phyloP scores from a whole-genome alignment of 805 yeast genomes.

The Nakazawaea laoshanensis region DNA sequence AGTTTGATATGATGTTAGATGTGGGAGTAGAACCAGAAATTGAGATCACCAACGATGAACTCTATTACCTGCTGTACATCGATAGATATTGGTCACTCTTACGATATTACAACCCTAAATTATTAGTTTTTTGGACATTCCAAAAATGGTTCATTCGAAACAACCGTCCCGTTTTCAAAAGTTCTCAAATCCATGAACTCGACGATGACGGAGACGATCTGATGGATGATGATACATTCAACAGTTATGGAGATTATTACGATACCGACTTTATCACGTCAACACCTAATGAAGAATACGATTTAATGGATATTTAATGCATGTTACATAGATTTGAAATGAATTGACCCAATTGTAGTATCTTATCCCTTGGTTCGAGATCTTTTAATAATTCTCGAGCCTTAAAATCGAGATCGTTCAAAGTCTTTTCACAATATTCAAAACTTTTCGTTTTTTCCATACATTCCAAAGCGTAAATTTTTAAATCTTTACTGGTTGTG shows the following conservation, averaged over 20 bases:
- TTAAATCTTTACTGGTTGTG: constrained; percentile 41
- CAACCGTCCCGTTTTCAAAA: constrained; percentile 1
- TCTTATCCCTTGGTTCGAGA: too few species aligned
- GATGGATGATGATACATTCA: constrained; percentile 3
- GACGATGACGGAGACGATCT: constrained; percentile 12
- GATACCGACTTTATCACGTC: too few species aligned
- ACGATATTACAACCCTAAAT: constrained; percentile 17
- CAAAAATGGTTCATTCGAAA: constrained; percentile 12
- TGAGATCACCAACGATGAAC: constrained; percentile 14
- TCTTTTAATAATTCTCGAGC: constrained; percentile 12
- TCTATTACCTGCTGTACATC: constrained; percentile 15
- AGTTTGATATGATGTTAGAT: constrained; percentile 10
- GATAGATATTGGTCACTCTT: constrained; percentile 16
- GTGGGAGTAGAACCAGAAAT: constrained; percentile 11
- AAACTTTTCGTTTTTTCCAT: constrained; percentile 33
- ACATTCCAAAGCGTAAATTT: constrained; percentile 40
- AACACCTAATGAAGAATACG: constrained; percentile 5
- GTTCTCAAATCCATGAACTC: constrained; percentile 13
- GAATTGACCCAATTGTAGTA: too few species aligned
- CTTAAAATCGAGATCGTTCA: constrained; percentile 17
- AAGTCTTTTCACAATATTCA: constrained; percentile 25
- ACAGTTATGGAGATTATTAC: constrained; percentile 8
- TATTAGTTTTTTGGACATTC: constrained; percentile 13
- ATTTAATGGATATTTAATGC: constrained; percentile 6
- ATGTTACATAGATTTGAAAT: neutral